Base-by-base conservation (phyloP, 2,329 filamentous ascomycete genomes). In the Ophiostoma himal-ulmi region DNA sequence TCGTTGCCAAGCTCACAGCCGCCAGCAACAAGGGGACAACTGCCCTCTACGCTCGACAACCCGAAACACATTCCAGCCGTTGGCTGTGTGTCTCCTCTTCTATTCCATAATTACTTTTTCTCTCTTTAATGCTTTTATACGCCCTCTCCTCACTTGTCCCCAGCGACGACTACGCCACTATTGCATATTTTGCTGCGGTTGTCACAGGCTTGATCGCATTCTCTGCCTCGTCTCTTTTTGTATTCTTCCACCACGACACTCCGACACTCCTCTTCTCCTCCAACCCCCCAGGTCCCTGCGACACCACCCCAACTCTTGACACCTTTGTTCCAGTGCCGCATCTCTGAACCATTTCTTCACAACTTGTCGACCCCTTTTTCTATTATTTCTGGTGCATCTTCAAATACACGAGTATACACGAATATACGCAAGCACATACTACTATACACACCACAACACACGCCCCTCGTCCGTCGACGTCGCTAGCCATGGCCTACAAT, bases 401-500 rank as follows among this genome's bases (percentile, higher is more conserved):
- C 57, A 14, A n/a, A 48, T 17, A 20, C 65, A 6, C 37, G 44
- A 22, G 20, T 48, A 48, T 36, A 36, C 8, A 64, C 57, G 30
- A 14, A 67, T 26, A 39, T 22, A 41, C 30, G 37, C 26, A 69
- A 39, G 34, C 64, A 22, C 70, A 11, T 13, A 30, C 54, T 44
- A 44, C 41, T 17, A 14, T 44, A 44, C 44, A 44, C 41, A 44
- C 41, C 41, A 48, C 44, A n/a, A 48, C 14, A 57, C 52, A 57
- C 52, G n/a, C 26, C 30, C 72, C 62, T n/a, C 30, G 34, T 68
- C 71, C 41, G 68, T 67, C 39, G 48, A 30, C 57, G 30, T 39
- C 67, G 69, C 73, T 73, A 76, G 76, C 76, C 81, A 91, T 91
- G 88, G 86, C 88, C 78, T 92, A 92, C 82, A 91, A 91, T 83